phyloP scores from a whole-genome alignment of 2,329 filamentous ascomycete species.

The Escovopsis weberi region DNA sequence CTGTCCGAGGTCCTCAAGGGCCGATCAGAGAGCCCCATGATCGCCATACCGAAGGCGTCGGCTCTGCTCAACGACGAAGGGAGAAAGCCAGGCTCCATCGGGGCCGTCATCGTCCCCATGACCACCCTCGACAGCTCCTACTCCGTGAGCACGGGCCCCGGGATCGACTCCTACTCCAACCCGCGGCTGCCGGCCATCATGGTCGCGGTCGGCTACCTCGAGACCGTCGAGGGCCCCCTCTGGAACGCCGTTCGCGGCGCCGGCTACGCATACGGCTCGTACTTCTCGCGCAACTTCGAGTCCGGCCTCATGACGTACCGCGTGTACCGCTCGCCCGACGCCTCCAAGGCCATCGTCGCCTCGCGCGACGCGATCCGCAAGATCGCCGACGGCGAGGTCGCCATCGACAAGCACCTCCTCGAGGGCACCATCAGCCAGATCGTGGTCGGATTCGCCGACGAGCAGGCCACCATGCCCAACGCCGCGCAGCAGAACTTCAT shows the following conservation, averaged over 20 bases:
- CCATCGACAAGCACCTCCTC: conserved; percentile 67
- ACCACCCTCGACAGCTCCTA: conserved; percentile 86
- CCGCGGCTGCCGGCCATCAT: conserved; percentile 69
- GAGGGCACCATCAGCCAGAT: conserved; percentile 86
- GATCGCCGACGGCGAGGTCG: conserved; percentile 54
- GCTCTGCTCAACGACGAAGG: conserved; percentile 65
- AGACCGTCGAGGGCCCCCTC: conserved; percentile 83
- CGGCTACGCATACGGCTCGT: conserved; percentile 80
- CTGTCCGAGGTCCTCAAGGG: conserved; percentile 17
- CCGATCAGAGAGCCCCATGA: conserved; percentile 29
- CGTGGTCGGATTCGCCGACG: conserved; percentile 73
- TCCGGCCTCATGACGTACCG: conserved; percentile 69
- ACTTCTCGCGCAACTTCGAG: conserved; percentile 64
- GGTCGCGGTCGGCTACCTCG: conserved; percentile 81
- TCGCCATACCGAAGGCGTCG: conserved; percentile 55
- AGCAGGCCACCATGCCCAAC: conserved; percentile 70
- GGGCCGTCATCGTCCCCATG: conserved; percentile 75
- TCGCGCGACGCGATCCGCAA: conserved; percentile 60
- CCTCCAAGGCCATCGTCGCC: conserved; percentile 70
- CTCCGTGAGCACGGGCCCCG: conserved; percentile 59
- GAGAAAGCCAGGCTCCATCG: conserved; percentile 55
- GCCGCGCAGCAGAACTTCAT: conserved; percentile 78
- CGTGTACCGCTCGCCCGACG: conserved; percentile 82
- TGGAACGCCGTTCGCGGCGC: conserved; percentile 90
- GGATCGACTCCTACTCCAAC: conserved; percentile 61